phyloP scores from a whole-genome alignment of 2,329 filamentous ascomycete genomes.

The Stachybotrys echinatus region DNA sequence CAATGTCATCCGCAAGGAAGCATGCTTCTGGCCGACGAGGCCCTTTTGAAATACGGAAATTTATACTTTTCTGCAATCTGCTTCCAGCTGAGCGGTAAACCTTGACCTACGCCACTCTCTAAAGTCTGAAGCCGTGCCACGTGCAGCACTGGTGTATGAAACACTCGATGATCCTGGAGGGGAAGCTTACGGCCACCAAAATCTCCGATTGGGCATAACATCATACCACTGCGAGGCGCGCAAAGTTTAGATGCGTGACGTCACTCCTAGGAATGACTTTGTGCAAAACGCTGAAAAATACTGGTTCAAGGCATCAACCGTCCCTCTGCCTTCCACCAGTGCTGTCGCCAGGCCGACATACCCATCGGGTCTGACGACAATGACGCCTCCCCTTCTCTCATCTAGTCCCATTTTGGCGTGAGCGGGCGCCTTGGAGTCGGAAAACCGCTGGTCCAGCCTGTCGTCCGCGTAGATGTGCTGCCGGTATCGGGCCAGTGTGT shows the following conservation, averaged over 20 bases:
- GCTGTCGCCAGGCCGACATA: conserved; percentile 75
- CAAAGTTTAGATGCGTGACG: conserved; percentile 1
- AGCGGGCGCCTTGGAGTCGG: conserved; percentile 65
- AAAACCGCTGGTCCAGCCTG: conserved; percentile 64
- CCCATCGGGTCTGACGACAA: conserved; percentile 81
- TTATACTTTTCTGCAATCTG: too few relatives aligned
- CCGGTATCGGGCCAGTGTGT: conserved; percentile 66
- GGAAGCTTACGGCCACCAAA: too few relatives aligned
- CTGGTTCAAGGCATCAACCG: conserved; percentile 73
- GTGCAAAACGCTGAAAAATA: conserved; percentile 74
- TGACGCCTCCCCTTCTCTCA: conserved; percentile 67
- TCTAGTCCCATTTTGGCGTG: conserved; percentile 85
- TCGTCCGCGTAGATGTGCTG: conserved; percentile 87
- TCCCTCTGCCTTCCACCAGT: conserved; percentile 71
- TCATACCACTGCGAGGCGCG: too few relatives aligned
- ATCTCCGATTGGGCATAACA: too few relatives aligned
- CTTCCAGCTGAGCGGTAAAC: too few relatives aligned
- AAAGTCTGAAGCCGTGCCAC: too few relatives aligned
- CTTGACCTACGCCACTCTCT: too few relatives aligned
- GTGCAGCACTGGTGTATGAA: too few relatives aligned
- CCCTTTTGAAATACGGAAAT: too few relatives aligned
- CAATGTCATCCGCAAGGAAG: too few relatives aligned
- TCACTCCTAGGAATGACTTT: conserved; percentile 43
- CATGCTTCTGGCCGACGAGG: too few relatives aligned
- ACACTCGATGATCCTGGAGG: too few relatives aligned